Percentiles rank a stretch among this genome's conserved stretches.
These are phyloP conservation scores for Phialocephala sp. DNA, from an alignment of 2,329 filamentous ascomycete genomes.

Conservation along the genomic window DNA sequence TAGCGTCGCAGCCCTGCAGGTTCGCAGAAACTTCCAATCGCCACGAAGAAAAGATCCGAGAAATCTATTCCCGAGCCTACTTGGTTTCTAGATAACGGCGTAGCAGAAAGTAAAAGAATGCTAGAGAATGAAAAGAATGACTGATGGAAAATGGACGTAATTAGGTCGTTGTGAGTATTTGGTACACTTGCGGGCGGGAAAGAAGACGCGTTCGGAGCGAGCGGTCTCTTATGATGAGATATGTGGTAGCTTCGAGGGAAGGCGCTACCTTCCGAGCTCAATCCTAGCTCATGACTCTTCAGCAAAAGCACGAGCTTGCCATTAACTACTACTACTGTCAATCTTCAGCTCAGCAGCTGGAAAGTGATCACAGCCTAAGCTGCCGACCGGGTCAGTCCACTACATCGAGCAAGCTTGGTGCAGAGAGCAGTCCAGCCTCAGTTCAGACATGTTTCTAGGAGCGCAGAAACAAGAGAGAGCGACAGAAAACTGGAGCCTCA, in stretches of 20 bases:
- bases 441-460: slow-evolving; percentile 14
- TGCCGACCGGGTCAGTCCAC: slow-evolving; percentile 5
- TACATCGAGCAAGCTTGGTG: neutral
- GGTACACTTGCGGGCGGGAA: neutral
- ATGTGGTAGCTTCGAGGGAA: neutral
- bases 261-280: slow-evolving; percentile 4
- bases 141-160: neutral
- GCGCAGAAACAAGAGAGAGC: slow-evolving; percentile 7
- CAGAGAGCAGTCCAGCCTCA: neutral
- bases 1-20: slow-evolving; percentile 2
- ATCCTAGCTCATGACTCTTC: slow-evolving; percentile 7
- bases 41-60: slow-evolving; percentile 13
- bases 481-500: slow-evolving; percentile 21
- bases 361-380: slow-evolving; percentile 13
- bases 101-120: slow-evolving; percentile 6
- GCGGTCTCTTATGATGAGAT: slow-evolving; percentile 4
- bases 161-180: neutral
- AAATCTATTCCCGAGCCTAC: slow-evolving; percentile 5
- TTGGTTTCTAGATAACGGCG: neutral
- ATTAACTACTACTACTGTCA: neutral
- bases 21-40: slow-evolving; percentile 8
- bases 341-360: neutral
- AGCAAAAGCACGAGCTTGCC: slow-evolving; percentile 2
- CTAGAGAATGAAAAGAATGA: neutral
- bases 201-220: neutral